Conservation (phyloP, 1,139 yeast genomes). For the Hansenula sp. region DNA sequence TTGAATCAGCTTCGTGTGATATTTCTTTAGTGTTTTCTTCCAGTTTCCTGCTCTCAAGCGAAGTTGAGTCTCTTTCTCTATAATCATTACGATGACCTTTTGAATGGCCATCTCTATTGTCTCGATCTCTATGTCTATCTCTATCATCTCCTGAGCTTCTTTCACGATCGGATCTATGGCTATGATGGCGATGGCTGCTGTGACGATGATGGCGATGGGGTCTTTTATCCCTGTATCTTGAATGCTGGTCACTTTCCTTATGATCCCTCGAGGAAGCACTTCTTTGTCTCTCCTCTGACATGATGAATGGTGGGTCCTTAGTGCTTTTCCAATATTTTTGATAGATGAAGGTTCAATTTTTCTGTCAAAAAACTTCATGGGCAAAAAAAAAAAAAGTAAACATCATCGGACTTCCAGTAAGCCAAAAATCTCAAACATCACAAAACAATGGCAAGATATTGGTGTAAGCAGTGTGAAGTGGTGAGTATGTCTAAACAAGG, state of each 20-base stretch:
- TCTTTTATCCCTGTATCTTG: not conserved
- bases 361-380: not conserved
- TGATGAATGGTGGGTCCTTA: not conserved
- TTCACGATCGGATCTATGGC: constrained; percentile 3
- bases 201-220: not conserved
- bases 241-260: not conserved
- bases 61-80: constrained; percentile 3
- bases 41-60: not conserved
- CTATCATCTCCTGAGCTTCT: constrained; percentile 3
- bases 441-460: constrained; percentile 32
- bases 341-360: not conserved
- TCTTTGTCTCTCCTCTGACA: not conserved
- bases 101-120: not conserved
- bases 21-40: not conserved
- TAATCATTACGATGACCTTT: not conserved
- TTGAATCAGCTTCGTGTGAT: not conserved
- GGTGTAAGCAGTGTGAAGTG: constrained; percentile 39
- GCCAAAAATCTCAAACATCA: not conserved
- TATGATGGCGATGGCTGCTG: constrained; percentile 4
- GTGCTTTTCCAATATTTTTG: not conserved
- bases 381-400: not conserved
- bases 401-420: not conserved
- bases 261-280: not conserved
- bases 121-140: not conserved
- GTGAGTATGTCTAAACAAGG: constrained; percentile 27